These are phyloP conservation scores for Penicillium sp. DNA, from an alignment of 2,329 filamentous ascomycete genomes.

Conservation along the genomic window DNA sequence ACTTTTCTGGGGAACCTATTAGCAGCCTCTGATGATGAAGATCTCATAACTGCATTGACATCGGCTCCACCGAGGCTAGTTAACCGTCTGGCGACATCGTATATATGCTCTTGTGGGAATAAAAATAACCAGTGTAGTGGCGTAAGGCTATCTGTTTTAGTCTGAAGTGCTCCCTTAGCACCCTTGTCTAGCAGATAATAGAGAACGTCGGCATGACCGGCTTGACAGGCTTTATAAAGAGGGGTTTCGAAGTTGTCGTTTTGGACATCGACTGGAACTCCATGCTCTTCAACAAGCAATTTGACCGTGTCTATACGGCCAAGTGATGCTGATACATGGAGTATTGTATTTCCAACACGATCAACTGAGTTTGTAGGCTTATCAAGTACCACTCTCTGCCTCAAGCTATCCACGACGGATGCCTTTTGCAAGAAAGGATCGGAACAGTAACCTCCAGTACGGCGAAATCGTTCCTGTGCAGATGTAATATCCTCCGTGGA, in stretches of 20 bases:
- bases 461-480: constrained; percentile 20
- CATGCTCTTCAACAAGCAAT: constrained; percentile 16
- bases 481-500: constrained; percentile 13
- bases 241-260: constrained; percentile 26
- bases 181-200: constrained; percentile 21
- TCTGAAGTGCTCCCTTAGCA: constrained; percentile 19
- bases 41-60: constrained; percentile 20
- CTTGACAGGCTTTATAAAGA: constrained; percentile 27
- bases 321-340: constrained; percentile 23
- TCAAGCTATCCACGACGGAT: constrained; percentile 13
- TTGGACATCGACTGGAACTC: constrained; percentile 17
- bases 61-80: constrained; percentile 18
- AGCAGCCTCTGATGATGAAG: constrained; percentile 17
- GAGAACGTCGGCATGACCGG: constrained; percentile 23
- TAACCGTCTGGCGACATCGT: constrained; percentile 18
- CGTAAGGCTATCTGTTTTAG: constrained; percentile 18
- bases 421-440: constrained; percentile 23
- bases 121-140: constrained; percentile 26
- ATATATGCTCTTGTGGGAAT: constrained; percentile 17
- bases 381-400: neutral
- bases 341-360: constrained; percentile 22
- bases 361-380: constrained; percentile 16
- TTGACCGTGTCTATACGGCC: constrained; percentile 17
- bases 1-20: constrained; percentile 20
- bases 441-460: constrained; percentile 21